A percentile compares a stretch with the other conserved stretches of the same genome.
phyloP scores from a whole-genome alignment of 2,329 filamentous ascomycete species.

The Fusarium sp. region DNA sequence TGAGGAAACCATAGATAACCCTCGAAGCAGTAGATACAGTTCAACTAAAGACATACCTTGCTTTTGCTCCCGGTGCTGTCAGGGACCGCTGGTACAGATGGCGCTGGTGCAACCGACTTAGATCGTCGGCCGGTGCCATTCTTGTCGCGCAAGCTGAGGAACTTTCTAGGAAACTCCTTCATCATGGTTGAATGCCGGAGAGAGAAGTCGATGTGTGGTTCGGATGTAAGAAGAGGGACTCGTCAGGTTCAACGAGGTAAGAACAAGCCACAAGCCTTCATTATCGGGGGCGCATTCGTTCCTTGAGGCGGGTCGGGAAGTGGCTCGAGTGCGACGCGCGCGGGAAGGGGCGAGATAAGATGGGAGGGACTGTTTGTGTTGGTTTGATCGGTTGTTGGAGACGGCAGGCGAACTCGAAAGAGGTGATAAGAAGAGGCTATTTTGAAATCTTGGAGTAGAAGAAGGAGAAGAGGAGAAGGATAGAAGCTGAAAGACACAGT shows the following conservation, averaged over 20 bases:
- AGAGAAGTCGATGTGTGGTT: conserved; percentile 2
- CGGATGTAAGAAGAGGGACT: conserved; percentile 36
- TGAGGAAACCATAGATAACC: not conserved
- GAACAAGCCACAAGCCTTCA: conserved; percentile 48
- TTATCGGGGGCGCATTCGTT: conserved; percentile 48
- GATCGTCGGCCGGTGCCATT: conserved; percentile 65
- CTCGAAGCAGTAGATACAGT: not conserved
- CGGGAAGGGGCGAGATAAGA: conserved; percentile 11
- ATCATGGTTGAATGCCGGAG: conserved; percentile 54
- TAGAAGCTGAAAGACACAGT: conserved; percentile 28
- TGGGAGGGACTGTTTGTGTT: not conserved
- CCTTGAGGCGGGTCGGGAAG: conserved; percentile 29
- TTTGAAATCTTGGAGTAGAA: conserved; percentile 1
- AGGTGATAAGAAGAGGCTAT: not conserved
- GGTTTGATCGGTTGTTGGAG: not conserved
- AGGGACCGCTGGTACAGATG: conserved; percentile 54
- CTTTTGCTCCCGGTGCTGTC: conserved; percentile 45
- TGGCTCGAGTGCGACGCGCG: conserved; percentile 37
- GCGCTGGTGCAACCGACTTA: conserved; percentile 68
- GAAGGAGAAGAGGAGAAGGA: not conserved
- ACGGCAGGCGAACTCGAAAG: not conserved
- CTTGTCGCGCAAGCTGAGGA: conserved; percentile 79
- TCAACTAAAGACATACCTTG: conserved; percentile 60
- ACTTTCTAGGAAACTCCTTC: conserved; percentile 71
- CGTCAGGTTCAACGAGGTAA: conserved; percentile 52